Base-by-base conservation (phyloP, 2,329 filamentous ascomycete genomes). In the Monosporascus sp. region DNA sequence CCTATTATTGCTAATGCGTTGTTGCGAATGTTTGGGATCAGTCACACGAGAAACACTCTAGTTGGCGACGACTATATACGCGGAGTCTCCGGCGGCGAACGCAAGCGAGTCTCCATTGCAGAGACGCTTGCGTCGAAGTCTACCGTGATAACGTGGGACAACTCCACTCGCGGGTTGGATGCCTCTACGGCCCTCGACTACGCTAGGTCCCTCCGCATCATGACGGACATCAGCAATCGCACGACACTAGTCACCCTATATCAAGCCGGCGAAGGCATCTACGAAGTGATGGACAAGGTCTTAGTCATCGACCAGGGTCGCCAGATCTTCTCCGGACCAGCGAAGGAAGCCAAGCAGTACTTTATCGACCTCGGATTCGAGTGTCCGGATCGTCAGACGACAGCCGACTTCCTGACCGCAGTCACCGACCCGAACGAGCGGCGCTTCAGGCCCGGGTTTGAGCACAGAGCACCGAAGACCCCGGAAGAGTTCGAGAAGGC, bases 161-260 rank as follows among this genome's bases (percentile, higher is more conserved):
- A 93, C 67, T 86, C 83, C 0, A 93, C 88, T 0, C 78, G 89
- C 48, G 90, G 90, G n/a, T 74, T 93, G 0, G 89, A 94, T 65
- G 86, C 88, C 1, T 88, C 85, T 1, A 92, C 88, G 0, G 90
- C 89, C 5, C 76, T 92, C 5, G 88, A 92, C 63, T 93, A 90
- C 61, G 87, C 85, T 9, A 86, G 85, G 53, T 85, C 83, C 1
- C 73, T 88, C 2, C 79, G 85, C 16, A 80, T 86, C 54, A 88
- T 91, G 83, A 92, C 90, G 3, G 86, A 91, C 56, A 82, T 91
- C 56, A 85, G 81, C 64, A 83, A 89, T 59, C 81, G 85, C 7
- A 75, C 74, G 2, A 76, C 74, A 0, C 59, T 76, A 1, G 73
- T 74, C 1, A 74, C 71, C 1, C 63, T 76, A 0, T 77, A 77